These are phyloP conservation scores for Calocybe gangraenosa DNA, from an alignment of 768 basidiomycete genomes.

Conservation along the genomic window DNA sequence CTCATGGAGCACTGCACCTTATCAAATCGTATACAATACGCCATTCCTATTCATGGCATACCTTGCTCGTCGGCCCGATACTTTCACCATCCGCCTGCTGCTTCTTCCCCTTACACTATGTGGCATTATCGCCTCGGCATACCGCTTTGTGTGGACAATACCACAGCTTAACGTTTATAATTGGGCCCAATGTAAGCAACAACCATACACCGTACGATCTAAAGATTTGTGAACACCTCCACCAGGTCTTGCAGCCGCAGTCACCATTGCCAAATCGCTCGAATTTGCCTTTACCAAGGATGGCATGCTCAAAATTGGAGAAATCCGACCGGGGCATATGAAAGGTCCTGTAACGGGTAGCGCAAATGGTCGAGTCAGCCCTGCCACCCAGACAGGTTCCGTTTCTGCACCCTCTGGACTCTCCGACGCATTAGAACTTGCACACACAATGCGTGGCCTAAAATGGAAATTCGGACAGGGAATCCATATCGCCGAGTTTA, in stretches of 20 bases:
- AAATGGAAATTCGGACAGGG: conserved; percentile 66
- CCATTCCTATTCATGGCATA: conserved; percentile 70
- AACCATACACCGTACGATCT: too few species aligned
- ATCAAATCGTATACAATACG: conserved; percentile 36
- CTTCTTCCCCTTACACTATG: conserved; percentile 56
- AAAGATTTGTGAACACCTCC: conserved; percentile 2
- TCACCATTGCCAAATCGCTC: conserved; percentile 54
- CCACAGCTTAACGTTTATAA: conserved; percentile 60
- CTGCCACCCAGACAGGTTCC: too few species aligned
- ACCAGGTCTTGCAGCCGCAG: conserved; percentile 48
- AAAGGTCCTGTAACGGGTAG: too few species aligned
- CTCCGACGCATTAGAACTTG: conserved; percentile 59
- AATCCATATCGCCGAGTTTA: conserved; percentile 48
- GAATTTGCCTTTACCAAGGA: conserved; percentile 58
- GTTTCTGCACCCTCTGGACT: conserved; percentile 46
- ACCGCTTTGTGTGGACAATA: conserved; percentile 50
- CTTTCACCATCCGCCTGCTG: conserved; percentile 55
- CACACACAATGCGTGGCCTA: conserved; percentile 59
- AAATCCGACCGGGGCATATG: conserved; percentile 51
- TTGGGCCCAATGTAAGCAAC: conserved; percentile 69
- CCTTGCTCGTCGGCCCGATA: conserved; percentile 63
- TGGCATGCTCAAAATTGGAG: conserved; percentile 68
- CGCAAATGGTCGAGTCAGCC: too few species aligned
- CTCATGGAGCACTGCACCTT: conserved; percentile 29
- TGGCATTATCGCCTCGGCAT: conserved; percentile 48